These are phyloP conservation scores for Raphidocelis subcapitata DNA, from an alignment of 139 green algal genomes.

Conservation along the genomic window DNA sequence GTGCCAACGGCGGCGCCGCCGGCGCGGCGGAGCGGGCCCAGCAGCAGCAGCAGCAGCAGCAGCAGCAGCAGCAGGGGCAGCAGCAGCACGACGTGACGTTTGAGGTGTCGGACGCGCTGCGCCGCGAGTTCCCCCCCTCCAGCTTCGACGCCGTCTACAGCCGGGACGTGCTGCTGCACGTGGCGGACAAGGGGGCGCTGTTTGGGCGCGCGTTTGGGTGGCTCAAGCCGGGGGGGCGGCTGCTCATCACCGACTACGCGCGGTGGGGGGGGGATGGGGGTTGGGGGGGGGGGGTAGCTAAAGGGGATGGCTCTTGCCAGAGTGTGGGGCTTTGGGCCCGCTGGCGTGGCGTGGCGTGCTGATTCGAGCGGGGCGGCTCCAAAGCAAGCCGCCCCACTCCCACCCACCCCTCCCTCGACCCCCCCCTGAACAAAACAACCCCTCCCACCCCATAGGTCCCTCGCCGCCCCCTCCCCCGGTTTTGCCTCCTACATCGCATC, in stretches of 20 bases:
- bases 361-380: too few species aligned
- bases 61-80: neutral
- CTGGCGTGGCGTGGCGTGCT: too few species aligned
- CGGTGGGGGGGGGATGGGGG: neutral
- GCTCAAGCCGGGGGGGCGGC: conserved; percentile 70
- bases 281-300: too few species aligned
- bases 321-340: too few species aligned
- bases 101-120: conserved; percentile 75
- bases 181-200: conserved; percentile 74
- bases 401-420: too few species aligned
- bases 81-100: conserved; percentile 60
- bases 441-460: neutral
- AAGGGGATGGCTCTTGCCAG: too few species aligned
- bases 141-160: conserved; percentile 73
- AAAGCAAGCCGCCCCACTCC: too few species aligned
- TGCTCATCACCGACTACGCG: conserved; percentile 84
- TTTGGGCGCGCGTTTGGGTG: conserved; percentile 57
- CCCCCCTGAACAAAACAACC: too few species aligned
- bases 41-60: conserved; percentile 14
- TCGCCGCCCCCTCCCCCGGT: conserved; percentile 10
- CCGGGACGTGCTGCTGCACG: conserved; percentile 80
- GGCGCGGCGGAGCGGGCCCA: too few species aligned
- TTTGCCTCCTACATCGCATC: conserved; percentile 81
- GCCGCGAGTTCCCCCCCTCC: conserved; percentile 32
- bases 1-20: neutral